Base-by-base conservation (phyloP, 2,329 filamentous ascomycete genomes). In the Cytospora piceae region DNA sequence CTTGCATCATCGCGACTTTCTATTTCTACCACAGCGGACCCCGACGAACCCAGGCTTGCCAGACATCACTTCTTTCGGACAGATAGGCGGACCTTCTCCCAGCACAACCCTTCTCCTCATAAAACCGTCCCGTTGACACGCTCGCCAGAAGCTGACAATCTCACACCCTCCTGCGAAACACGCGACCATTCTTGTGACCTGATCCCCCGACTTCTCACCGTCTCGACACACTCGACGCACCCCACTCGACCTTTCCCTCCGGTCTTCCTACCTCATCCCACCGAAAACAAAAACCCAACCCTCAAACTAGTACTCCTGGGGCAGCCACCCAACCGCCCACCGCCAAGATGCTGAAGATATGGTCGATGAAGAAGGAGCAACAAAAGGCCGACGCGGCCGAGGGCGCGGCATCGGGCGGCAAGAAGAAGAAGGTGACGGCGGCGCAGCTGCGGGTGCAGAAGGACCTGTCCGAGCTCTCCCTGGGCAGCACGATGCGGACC, bases 341-440 rank as follows among this genome's bases (percentile, higher is more conserved):
- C 70, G 73, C 71, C 81, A 94, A 83, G 76, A 98, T 98, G 95
- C 86, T 97, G 85, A 98, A 98, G 83, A 97, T 98, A 84, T 98
- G 94, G 95, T 96, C 93, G 74, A 97, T 98, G 94, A 94, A 96
- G 83, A 95, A 97, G 81, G 92, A 97, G 84, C 93, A 97, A 84
- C 93, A 97, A 81, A 92, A 96, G 80, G 94, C 92, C 74, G 92
- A 94, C 71, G 92, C 94, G 74, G 93, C 92, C 66, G 89, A 90
- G 71, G 87, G 85, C 39, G 84, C 87, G 54, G 87, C 83, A 0
- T 14, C 39, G 4, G 90, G 89, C 20, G 86, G 88, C 63, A 97
- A 93, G 83, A 98, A 97, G 87, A 98, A 97, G 87, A 98, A 97
- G 84, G 94, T 99, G 70, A 98, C 95, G 27, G 93, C 95, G 22